Percentiles rank a stretch among this genome's conserved stretches.
These are phyloP conservation scores for Plicaturopsis crispa DNA, from an alignment of 768 basidiomycete species.

Conservation along the genomic window DNA sequence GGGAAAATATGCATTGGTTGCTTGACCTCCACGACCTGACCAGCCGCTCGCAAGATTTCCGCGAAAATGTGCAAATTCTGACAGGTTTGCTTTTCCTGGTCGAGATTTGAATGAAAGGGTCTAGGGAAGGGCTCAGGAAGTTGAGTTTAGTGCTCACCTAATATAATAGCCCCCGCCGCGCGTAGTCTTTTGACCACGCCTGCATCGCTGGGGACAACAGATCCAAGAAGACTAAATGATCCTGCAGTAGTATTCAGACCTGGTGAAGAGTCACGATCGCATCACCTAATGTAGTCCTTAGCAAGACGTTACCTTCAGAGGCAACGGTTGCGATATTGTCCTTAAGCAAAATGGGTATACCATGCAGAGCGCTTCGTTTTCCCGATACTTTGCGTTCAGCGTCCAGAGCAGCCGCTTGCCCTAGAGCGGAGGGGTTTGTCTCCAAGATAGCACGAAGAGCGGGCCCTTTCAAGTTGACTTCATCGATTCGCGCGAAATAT, in stretches of 20 bases:
- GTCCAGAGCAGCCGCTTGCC: slow-evolving; percentile 44
- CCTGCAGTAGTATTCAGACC: slow-evolving; percentile 37
- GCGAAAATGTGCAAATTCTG: slow-evolving; percentile 35
- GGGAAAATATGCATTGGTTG: slow-evolving; percentile 32
- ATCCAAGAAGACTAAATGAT: slow-evolving; percentile 26
- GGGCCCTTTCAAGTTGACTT: slow-evolving; percentile 59
- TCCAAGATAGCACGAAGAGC: slow-evolving; percentile 53
- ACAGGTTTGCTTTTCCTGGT: slow-evolving; percentile 35
- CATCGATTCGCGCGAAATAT: slow-evolving; percentile 58
- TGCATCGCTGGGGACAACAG: slow-evolving; percentile 26
- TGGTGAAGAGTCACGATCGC: not conserved
- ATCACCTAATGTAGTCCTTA: not conserved
- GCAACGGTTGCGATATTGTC: slow-evolving; percentile 13
- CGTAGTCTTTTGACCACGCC: slow-evolving; percentile 23
- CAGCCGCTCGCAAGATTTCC: slow-evolving; percentile 31
- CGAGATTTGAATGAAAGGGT: no score
- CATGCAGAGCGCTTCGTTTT: slow-evolving; percentile 37
- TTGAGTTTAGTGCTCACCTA: no score
- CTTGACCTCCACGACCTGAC: slow-evolving; percentile 39
- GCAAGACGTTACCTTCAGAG: slow-evolving; percentile 3
- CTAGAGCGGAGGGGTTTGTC: slow-evolving; percentile 43
- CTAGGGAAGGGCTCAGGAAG: no score
- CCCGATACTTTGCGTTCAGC: slow-evolving; percentile 32
- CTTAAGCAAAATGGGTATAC: slow-evolving; percentile 46
- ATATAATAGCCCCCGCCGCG: slow-evolving; percentile 26